Conservation (phyloP, 1,139 yeast species). For the Ogataea hybrid region DNA sequence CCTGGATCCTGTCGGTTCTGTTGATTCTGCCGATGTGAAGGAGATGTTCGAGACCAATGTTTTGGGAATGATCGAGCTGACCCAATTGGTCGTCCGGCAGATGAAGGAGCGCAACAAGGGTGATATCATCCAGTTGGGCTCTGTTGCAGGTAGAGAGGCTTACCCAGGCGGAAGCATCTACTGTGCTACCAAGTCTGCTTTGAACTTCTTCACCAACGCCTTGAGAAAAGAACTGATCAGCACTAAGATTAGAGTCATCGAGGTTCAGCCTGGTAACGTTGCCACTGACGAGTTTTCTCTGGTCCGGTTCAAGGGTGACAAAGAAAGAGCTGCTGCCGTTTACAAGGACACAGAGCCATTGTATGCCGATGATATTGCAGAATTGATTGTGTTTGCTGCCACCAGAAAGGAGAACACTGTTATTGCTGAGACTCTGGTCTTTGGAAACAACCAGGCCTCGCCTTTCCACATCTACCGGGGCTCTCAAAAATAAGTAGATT, state of each 20-base stretch:
- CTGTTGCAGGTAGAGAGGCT: constrained; percentile 51
- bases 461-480: constrained; percentile 55
- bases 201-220: constrained; percentile 44
- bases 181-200: constrained; percentile 51
- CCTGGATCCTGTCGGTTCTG: constrained; percentile 41
- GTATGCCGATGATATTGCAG: constrained; percentile 49
- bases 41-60: constrained; percentile 52
- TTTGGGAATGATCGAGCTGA: constrained; percentile 46
- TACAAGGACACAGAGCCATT: constrained; percentile 48
- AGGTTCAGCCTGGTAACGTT: constrained; percentile 53
- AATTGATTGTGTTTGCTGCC: constrained; percentile 46
- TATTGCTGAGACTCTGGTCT: constrained; percentile 48
- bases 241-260: constrained; percentile 47
- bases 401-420: constrained; percentile 50
- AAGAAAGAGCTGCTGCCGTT: constrained; percentile 41
- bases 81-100: constrained; percentile 45
- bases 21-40: constrained; percentile 39
- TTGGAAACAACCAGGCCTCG: constrained; percentile 54
- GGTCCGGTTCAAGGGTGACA: constrained; percentile 46
- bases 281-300: constrained; percentile 51
- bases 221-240: constrained; percentile 47
- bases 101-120: constrained; percentile 46
- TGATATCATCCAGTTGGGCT: constrained; percentile 49
- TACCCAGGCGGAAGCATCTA: constrained; percentile 52
- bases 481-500: background rate